phyloP scores from a whole-genome alignment of 2,329 filamentous ascomycete species.

The Pezicula radicicola region DNA sequence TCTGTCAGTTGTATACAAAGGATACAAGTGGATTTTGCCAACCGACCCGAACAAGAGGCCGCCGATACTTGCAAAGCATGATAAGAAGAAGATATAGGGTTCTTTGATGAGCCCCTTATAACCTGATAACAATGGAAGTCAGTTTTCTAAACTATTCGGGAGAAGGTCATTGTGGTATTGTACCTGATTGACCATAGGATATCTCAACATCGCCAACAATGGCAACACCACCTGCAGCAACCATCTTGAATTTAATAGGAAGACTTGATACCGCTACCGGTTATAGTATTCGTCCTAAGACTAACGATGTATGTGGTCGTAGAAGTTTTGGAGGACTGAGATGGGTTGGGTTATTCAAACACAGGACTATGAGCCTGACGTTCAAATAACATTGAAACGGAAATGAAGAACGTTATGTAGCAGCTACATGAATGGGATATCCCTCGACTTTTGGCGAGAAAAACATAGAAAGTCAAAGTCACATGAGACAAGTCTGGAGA shows the following conservation, averaged over 20 bases:
- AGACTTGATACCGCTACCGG: no score
- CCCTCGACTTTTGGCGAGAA: no score
- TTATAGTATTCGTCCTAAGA: no score
- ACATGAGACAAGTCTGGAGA: no score
- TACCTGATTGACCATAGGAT: constrained; percentile 13
- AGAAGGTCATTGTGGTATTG: neutral
- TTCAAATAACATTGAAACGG: no score
- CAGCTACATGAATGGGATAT: no score
- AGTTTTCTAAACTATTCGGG: neutral
- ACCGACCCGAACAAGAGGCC: constrained; percentile 45
- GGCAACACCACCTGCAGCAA: constrained; percentile 6
- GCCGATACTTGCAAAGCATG: constrained; percentile 58
- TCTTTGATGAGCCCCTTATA: constrained; percentile 13
- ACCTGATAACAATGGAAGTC: constrained; percentile 1
- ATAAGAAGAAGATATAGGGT: constrained; percentile 45
- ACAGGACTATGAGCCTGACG: no score
- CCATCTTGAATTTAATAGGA: neutral
- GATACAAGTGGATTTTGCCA: neutral
- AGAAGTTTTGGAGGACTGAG: no score
- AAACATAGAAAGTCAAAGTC: no score
- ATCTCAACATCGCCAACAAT: constrained; percentile 9
- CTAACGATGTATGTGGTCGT: no score
- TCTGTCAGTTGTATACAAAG: constrained; percentile 48
- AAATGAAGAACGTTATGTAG: no score
- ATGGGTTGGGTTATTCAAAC: no score